These are phyloP conservation scores for Barbarea vulgaris DNA, from an alignment of 345 rosid species.

Conservation along the genomic window DNA sequence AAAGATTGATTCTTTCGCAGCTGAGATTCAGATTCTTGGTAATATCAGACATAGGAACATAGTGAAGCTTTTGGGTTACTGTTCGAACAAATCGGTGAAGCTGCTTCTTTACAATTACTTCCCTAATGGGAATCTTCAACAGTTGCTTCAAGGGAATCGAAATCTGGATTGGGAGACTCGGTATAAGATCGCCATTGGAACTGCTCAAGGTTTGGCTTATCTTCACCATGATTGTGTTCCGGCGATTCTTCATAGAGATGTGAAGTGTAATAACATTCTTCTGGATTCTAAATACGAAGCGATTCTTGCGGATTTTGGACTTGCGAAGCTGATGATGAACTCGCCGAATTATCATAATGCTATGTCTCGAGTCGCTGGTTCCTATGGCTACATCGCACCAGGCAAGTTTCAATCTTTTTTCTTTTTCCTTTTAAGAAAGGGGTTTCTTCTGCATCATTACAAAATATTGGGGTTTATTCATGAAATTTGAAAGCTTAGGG, in stretches of 20 bases:
- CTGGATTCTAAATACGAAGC: constrained; percentile 84
- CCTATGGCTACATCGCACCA: constrained; percentile 96
- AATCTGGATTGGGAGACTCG: constrained; percentile 89
- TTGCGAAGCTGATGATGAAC: constrained; percentile 85
- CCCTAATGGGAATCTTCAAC: constrained; percentile 80
- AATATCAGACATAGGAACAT: constrained; percentile 90
- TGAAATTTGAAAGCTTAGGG: neutral
- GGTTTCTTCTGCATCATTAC: neutral
- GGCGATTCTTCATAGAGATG: constrained; percentile 85
- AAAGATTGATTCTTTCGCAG: constrained; percentile 74
- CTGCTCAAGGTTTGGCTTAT: constrained; percentile 94
- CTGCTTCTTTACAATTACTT: constrained; percentile 86
- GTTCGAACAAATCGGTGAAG: constrained; percentile 82
- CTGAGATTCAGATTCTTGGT: constrained; percentile 91
- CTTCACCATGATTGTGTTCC: constrained; percentile 96
- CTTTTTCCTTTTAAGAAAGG: neutral
- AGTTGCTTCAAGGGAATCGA: constrained; percentile 65
- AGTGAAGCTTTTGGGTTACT: constrained; percentile 84
- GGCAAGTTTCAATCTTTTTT: constrained; percentile 55
- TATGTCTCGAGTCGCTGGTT: constrained; percentile 88
- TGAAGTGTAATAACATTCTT: constrained; percentile 89
- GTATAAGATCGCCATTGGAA: constrained; percentile 85
- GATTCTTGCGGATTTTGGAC: constrained; percentile 86
- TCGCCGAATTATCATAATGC: constrained; percentile 75
- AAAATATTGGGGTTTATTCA: neutral